phyloP scores from a whole-genome alignment of 441 rosid genomes.

The Adansonia gregorii region DNA sequence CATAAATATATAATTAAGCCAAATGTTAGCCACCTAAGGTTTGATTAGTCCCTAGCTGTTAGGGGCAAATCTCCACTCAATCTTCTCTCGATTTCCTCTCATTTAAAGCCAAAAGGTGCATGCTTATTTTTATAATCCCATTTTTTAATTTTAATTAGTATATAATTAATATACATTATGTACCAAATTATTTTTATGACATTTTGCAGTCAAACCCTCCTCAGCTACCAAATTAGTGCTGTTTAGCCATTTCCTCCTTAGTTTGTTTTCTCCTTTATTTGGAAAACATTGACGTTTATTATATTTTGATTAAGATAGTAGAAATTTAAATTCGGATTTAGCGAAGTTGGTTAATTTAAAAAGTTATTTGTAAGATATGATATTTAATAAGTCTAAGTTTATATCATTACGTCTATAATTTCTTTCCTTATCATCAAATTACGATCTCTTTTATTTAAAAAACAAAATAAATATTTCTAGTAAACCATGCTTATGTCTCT shows the following conservation, averaged over 20 bases:
- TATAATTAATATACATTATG: no score
- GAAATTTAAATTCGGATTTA: no score
- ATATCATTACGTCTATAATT: no score
- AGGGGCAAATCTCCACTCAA: conserved; percentile 37
- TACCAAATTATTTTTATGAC: neutral
- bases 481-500: neutral
- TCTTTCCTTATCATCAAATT: no score
- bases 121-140: conserved; percentile 1
- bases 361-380: no score
- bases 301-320: neutral
- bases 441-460: no score
- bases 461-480: neutral
- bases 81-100: conserved; percentile 39
- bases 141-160: neutral
- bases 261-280: neutral
- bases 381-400: no score
- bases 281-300: neutral
- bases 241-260: neutral
- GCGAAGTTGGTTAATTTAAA: no score
- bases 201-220: neutral
- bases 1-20: neutral
- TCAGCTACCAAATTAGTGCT: neutral
- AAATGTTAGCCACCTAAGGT: conserved; percentile 32
- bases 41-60: conserved; percentile 36
- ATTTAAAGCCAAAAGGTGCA: conserved; percentile 44